Percentiles rank a stretch among this genome's conserved stretches.
These are phyloP conservation scores for Protostelium mycophagum DNA, from an alignment of 78 protist species.

Conservation along the genomic window DNA sequence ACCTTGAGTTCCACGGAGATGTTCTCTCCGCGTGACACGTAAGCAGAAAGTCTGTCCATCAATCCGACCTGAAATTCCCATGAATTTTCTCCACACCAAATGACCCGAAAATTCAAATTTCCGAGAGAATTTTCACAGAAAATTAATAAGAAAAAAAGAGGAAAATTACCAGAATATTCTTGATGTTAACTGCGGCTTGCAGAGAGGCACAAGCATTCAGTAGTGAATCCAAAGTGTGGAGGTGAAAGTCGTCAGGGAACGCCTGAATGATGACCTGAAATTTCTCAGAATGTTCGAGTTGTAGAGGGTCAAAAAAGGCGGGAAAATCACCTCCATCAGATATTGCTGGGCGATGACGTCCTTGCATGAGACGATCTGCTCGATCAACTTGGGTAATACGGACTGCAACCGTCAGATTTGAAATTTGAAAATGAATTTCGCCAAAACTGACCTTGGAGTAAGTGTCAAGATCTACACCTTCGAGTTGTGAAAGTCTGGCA, in stretches of 20 bases:
- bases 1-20: slow-evolving; percentile 61
- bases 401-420: slow-evolving; percentile 6
- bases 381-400: slow-evolving; percentile 74
- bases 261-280: slow-evolving; percentile 25
- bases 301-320: neutral
- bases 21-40: slow-evolving; percentile 28
- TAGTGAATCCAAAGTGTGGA: slow-evolving; percentile 73
- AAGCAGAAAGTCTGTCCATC: slow-evolving; percentile 84
- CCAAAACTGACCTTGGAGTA: slow-evolving; percentile 11
- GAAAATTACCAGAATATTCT: slow-evolving; percentile 74
- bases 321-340: slow-evolving; percentile 79
- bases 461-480: slow-evolving; percentile 67
- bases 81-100: no score
- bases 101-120: no score
- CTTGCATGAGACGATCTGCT: slow-evolving; percentile 81
- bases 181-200: slow-evolving; percentile 81
- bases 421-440: neutral
- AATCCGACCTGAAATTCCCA: no score
- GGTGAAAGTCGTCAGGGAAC: slow-evolving; percentile 96
- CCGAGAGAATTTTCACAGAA: no score
- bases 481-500: slow-evolving; percentile 81
- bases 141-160: no score
- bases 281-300: neutral
- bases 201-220: slow-evolving; percentile 69
- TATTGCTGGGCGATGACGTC: slow-evolving; percentile 97